Base-by-base conservation (phyloP, 805 yeast genomes). In the Hanseniaspora guilliermondii region DNA sequence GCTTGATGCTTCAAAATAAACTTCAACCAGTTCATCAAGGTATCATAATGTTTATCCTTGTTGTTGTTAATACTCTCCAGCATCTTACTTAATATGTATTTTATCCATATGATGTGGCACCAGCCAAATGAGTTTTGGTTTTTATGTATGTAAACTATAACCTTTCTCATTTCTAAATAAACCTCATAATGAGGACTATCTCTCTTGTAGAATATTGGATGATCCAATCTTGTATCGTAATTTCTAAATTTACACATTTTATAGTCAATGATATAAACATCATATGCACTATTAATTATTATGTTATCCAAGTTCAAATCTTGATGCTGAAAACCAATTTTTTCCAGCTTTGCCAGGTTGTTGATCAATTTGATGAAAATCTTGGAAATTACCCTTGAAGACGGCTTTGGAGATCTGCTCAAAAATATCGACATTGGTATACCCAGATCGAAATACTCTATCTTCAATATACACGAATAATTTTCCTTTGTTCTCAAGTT, bases 221-320 rank as follows among this genome's bases (percentile, higher is more conserved):
- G 79, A 60, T 81, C 85, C 41, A 83, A 67, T n/a, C 82, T 71
- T 3, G 83, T 79, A 58, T 65, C 79, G 47, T 76, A 35, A 60
- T 60, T 17, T 47, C 32, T 62, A 9, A 80, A 73, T 55, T 87
- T 70, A 6, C 82, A 73, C 32, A 79, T 68, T 12, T 82, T 75
- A 59, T 76, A 76, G 59, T 82, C 86, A 56, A 81, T 78, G 7
- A 83, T 61, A 12, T 77, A 75, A 5, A 78, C 78, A 55, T 69
- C 70, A 16, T 65, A 64, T 7, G 60, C 56, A 14, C 60, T 59
- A 49, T 71, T 71, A 17, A 83, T 68, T 16, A 81, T 68, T 53
- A 83, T 69, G 61, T 83, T 83, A 12, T 82, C 82, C 74, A 83
- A 73, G 58, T 80, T 83, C 56, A 84, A 65, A 64, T 83, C 86